Conservation (phyloP, 768 basidiomycete species). For the Mycena chlorophos region DNA sequence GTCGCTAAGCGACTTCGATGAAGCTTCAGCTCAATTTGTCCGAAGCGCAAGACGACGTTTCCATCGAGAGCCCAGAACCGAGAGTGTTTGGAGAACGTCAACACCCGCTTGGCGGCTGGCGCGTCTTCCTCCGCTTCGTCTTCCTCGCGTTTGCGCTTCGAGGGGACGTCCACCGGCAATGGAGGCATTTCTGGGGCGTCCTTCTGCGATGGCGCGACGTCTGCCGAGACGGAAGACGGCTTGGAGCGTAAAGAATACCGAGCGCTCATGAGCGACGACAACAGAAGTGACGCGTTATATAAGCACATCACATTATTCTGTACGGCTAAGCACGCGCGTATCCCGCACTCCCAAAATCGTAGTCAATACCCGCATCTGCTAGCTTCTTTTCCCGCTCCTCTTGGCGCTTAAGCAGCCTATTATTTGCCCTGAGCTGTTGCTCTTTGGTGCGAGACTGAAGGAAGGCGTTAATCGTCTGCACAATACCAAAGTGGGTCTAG, state of each 20-base stretch:
- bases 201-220: background rate
- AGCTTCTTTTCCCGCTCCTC: slow-evolving; percentile 76
- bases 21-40: slow-evolving; percentile 21
- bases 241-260: background rate
- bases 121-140: background rate
- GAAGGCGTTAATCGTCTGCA: background rate
- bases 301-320: background rate
- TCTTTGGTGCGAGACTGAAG: slow-evolving; percentile 71
- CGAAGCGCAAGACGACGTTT: slow-evolving; percentile 28
- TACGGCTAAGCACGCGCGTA: slow-evolving; percentile 60
- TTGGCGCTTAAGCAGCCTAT: slow-evolving; percentile 75
- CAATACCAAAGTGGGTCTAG: background rate
- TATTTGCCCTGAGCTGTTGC: slow-evolving; percentile 62
- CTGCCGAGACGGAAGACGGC: too few relatives aligned
- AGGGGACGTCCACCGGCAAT: background rate
- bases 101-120: background rate
- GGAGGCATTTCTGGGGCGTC: background rate
- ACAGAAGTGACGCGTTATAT: too few relatives aligned
- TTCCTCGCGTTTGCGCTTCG: background rate
- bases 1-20: slow-evolving; percentile 27
- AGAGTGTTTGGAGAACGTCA: slow-evolving; percentile 21
- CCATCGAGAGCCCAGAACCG: slow-evolving; percentile 28
- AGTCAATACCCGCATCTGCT: slow-evolving; percentile 79
- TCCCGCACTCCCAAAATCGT: slow-evolving; percentile 77
- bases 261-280: too few relatives aligned